Percentiles rank a stretch among this genome's conserved stretches.
Conservation (phyloP, 2,329 filamentous ascomycete genomes). For the Penicillium occitanis region DNA sequence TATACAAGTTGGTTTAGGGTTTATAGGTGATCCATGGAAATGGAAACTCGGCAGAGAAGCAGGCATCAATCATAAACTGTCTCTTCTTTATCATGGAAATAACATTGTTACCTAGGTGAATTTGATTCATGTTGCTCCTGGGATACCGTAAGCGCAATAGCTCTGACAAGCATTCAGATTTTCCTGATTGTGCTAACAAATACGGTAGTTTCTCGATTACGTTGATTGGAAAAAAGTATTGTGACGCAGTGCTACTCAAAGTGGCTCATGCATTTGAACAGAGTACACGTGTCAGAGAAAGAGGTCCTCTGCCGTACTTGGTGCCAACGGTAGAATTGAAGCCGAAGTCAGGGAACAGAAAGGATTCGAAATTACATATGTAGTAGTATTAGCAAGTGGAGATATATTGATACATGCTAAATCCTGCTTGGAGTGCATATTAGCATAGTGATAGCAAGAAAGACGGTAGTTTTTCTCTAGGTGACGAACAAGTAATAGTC, state of each 20-base stretch:
- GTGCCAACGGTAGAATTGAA: neutral
- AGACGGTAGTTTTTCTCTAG: neutral
- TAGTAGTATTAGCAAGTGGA: neutral
- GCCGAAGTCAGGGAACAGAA: too few relatives aligned
- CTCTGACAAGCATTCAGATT: too few relatives aligned
- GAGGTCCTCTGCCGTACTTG: neutral
- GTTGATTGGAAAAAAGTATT: neutral
- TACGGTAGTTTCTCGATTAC: neutral
- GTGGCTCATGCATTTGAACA: neutral
- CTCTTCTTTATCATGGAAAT: too few relatives aligned
- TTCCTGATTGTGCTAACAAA: neutral
- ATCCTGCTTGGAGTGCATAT: neutral
- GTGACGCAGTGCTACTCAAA: neutral
- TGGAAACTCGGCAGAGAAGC: too few relatives aligned
- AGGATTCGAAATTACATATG: too few relatives aligned
- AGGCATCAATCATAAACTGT: too few relatives aligned
- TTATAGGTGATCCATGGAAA: too few relatives aligned
- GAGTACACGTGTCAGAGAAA: neutral
- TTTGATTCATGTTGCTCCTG: neutral
- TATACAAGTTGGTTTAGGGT: too few relatives aligned
- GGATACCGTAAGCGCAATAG: neutral
- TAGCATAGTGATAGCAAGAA: neutral
- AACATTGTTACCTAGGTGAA: neutral
- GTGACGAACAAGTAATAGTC: neutral
- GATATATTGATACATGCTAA: neutral